phyloP scores from a whole-genome alignment of 352 stramenopile genomes.

The Phytophthora citrophthora region DNA sequence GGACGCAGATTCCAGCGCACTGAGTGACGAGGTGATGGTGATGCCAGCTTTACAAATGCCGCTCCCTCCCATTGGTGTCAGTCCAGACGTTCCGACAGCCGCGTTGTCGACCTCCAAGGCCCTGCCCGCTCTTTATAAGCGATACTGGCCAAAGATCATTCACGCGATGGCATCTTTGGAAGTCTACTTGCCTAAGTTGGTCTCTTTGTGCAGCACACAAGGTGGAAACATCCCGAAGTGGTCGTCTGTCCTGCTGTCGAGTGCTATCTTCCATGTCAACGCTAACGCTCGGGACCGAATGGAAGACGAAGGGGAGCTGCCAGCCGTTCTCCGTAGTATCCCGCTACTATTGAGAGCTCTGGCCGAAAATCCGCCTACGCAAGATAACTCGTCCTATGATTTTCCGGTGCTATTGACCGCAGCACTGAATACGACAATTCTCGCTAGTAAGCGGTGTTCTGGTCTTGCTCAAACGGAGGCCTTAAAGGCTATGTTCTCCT shows the following conservation, averaged over 20 bases:
- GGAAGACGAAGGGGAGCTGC: slow-evolving; percentile 44
- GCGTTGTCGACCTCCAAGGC: slow-evolving; percentile 20
- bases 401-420: slow-evolving; percentile 38
- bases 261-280: slow-evolving; percentile 53
- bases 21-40: slow-evolving; percentile 22
- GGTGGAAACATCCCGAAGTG: slow-evolving; percentile 28
- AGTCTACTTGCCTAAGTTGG: slow-evolving; percentile 38
- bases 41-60: slow-evolving; percentile 46
- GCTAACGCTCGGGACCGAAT: slow-evolving; percentile 48
- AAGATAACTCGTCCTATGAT: slow-evolving; percentile 15
- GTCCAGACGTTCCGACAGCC: slow-evolving; percentile 6
- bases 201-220: slow-evolving; percentile 9
- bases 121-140: slow-evolving; percentile 51
- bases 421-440: slow-evolving; percentile 40
- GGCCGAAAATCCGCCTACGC: slow-evolving; percentile 12
- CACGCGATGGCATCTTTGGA: slow-evolving; percentile 47
- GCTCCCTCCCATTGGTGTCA: slow-evolving; percentile 16
- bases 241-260: slow-evolving; percentile 41
- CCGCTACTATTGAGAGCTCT: slow-evolving; percentile 40
- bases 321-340: slow-evolving; percentile 43
- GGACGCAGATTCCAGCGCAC: slow-evolving; percentile 5
- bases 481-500: slow-evolving; percentile 46
- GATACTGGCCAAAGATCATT: slow-evolving; percentile 64
- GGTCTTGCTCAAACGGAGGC: slow-evolving; percentile 44
- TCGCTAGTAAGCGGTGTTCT: slow-evolving; percentile 45